These are phyloP conservation scores for Diaporthe destruens DNA, from an alignment of 2,329 filamentous ascomycete species.

Conservation along the genomic window DNA sequence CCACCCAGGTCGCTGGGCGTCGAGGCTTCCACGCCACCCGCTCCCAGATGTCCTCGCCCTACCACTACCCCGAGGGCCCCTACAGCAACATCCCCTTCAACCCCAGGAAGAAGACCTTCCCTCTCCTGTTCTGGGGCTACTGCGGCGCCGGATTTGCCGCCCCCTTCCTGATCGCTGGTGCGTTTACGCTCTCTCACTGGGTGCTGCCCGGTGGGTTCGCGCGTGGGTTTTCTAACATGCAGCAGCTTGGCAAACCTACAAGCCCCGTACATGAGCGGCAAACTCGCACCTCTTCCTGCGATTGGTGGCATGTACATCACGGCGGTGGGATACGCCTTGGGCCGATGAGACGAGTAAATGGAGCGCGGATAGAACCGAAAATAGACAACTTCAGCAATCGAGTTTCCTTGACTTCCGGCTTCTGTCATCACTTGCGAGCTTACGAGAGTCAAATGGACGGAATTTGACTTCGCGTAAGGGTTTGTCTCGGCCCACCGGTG, in stretches of 20 bases:
- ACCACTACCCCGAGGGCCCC: slow-evolving; percentile 98
- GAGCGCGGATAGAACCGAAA: slow-evolving; percentile 42
- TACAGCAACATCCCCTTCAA: slow-evolving; percentile 98
- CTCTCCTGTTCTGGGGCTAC: slow-evolving; percentile 84
- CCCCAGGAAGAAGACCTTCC: slow-evolving; percentile 89
- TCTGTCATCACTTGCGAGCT: background rate
- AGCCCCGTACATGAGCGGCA: slow-evolving; percentile 57
- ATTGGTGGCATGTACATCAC: slow-evolving; percentile 28
- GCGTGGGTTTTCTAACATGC: slow-evolving; percentile 42
- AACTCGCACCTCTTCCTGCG: background rate
- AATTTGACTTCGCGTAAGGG: background rate
- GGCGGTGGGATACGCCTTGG: slow-evolving; percentile 39
- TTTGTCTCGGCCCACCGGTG: background rate
- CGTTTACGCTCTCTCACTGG: slow-evolving; percentile 55
- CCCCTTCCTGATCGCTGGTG: slow-evolving; percentile 74
- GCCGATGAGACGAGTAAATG: slow-evolving; percentile 27
- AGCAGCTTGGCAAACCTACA: slow-evolving; percentile 65
- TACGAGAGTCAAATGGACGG: background rate
- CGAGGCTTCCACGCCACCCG: slow-evolving; percentile 95
- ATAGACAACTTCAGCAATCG: slow-evolving; percentile 44
- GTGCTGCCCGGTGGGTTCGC: background rate
- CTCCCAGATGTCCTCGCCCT: slow-evolving; percentile 85
- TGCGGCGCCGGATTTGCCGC: slow-evolving; percentile 67
- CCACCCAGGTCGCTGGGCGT: slow-evolving; percentile 72
- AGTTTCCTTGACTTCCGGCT: slow-evolving; percentile 24